Conservation (phyloP, 2,329 filamentous ascomycete species). For the Arachnomyces sp. region DNA sequence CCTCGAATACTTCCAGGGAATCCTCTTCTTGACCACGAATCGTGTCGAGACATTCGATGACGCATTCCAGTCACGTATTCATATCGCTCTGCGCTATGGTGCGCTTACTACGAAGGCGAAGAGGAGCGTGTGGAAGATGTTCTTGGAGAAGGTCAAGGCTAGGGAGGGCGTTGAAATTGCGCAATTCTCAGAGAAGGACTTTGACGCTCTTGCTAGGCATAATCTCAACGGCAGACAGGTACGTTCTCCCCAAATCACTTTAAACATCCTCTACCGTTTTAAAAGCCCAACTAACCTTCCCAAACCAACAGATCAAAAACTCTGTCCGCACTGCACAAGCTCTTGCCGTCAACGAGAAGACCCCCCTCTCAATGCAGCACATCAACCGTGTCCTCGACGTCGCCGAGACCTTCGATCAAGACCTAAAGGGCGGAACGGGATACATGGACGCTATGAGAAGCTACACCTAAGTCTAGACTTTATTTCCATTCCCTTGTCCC, state of each 20-base stretch:
- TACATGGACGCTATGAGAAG: constrained; percentile 79
- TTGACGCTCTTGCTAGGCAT: constrained; percentile 56
- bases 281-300: constrained; percentile 1
- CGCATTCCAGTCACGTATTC: constrained; percentile 80
- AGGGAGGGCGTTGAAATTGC: constrained; percentile 50
- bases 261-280: not conserved
- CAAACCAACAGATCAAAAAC: constrained; percentile 90
- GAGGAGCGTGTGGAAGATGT: constrained; percentile 74
- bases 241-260: constrained; percentile 17
- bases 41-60: constrained; percentile 81
- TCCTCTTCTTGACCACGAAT: constrained; percentile 83
- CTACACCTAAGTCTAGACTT: constrained; percentile 44
- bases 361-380: constrained; percentile 66
- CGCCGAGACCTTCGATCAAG: constrained; percentile 70
- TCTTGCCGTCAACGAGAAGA: constrained; percentile 66
- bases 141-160: constrained; percentile 62
- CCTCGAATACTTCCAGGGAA: constrained; percentile 87
- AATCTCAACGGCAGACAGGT: constrained; percentile 62
- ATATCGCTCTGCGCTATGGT: constrained; percentile 75
- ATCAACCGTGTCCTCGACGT: constrained; percentile 78
- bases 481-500: not conserved
- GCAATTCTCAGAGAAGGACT: constrained; percentile 52
- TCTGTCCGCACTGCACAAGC: constrained; percentile 75
- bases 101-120: constrained; percentile 64
- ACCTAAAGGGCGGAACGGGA: constrained; percentile 71